Evolutionary conservation across 495 filamentous ascomycete species (phyloP), one percentile per base, ranked within the genome.

Genomic region (Penicillium macrosclerotiorum): DNA sequence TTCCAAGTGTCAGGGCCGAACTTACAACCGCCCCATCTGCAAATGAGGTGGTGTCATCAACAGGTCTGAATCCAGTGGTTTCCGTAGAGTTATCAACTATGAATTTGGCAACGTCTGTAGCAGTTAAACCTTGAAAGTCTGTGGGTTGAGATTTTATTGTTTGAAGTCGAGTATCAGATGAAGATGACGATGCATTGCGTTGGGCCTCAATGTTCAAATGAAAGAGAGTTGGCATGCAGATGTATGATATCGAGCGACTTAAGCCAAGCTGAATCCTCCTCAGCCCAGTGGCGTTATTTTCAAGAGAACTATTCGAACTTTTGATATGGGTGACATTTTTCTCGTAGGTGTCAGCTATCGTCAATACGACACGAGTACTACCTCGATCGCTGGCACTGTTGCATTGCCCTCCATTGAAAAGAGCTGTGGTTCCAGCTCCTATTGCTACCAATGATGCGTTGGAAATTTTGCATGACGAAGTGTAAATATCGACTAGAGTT

Each of bases 201-300:
- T 44, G 20, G 8, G 30, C 51, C 19, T 45, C 5, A 14, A 54
- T 12, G 5, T 45, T 49, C 5, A 45, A 7, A 9, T 27, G 22
- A 9, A 41, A 49, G 3, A 45, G 29, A 4, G 16, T 49, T 1
- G 51, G 49, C 20, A 45, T 54, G 45, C 51, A 54, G 1, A 54
- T 40, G 12, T 30, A 9, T 1, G 18, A 13, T 8, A 19, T 24
- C 3, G 29, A n/a, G 3, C 8, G 37, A n/a, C n/a, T n/a, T n/a
- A n/a, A n/a, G n/a, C n/a, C n/a, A n/a, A n/a, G n/a, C n/a, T n/a
- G n/a, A n/a, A n/a, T n/a, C n/a, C n/a, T n/a, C n/a, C n/a, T n/a
- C n/a, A n/a, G n/a, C n/a, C n/a, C n/a, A n/a, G n/a, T n/a, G n/a
- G n/a, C n/a, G n/a, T n/a, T n/a, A n/a, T n/a, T n/a, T n/a, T n/a